A percentile compares a stretch with the other conserved stretches of the same genome.
These are phyloP conservation scores for Rhododendron kiyosumense DNA, from an alignment of 148 eudicot species.

Conservation along the genomic window DNA sequence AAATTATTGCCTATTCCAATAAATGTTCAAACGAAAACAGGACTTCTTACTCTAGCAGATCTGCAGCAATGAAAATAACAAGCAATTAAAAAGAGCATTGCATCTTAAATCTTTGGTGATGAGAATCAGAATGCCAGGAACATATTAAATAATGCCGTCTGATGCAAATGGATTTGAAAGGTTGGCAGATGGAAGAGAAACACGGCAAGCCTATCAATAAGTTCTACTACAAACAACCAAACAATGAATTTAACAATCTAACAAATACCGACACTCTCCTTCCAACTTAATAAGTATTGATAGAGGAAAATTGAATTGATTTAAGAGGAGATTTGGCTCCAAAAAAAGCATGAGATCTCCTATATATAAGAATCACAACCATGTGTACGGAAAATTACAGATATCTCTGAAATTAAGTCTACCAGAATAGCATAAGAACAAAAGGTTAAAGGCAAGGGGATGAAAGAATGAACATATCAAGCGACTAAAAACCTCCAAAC, in stretches of 20 bases:
- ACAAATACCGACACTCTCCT: not conserved
- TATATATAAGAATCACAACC: not conserved
- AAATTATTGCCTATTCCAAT: not conserved
- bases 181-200: not conserved
- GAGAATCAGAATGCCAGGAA: not conserved
- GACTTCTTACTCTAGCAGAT: conserved; percentile 14
- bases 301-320: not conserved
- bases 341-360: not conserved
- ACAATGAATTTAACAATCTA: not conserved
- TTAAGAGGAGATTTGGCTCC: not conserved
- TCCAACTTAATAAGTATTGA: not conserved
- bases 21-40: not conserved
- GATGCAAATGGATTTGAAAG: not conserved
- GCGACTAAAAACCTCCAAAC: not conserved
- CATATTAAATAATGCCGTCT: not conserved
- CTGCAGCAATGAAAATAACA: conserved; percentile 25
- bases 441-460: not conserved
- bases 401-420: not conserved
- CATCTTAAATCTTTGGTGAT: not conserved
- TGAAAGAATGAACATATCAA: not conserved
- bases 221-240: not conserved
- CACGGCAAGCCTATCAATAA: not conserved
- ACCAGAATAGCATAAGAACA: not conserved
- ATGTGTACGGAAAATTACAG: not conserved
- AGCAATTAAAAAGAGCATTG: not conserved